Base-by-base conservation (phyloP, 2,329 filamentous ascomycete species). In the Dendryphion nanum region DNA sequence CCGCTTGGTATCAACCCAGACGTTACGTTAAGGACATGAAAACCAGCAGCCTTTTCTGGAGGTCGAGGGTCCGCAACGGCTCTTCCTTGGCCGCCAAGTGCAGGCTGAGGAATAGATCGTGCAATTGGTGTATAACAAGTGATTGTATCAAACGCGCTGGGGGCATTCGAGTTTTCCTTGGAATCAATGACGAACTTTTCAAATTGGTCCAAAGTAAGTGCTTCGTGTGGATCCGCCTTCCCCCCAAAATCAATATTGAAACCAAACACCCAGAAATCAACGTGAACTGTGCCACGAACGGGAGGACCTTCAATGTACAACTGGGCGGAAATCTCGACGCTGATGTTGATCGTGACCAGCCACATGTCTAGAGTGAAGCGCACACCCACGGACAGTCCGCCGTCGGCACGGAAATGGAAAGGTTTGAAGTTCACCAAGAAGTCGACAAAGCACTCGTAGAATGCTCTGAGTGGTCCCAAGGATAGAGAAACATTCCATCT, bases 351-450 rank as follows among this genome's bases (percentile, higher is more conserved):
- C 10, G 17, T 33, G 24, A 46, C 17, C 33, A 51, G 17, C 18
- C 35, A 40, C 2, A 50, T 7, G 19, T 48, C 38, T 14, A 51
- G 13, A 5, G 19, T 35, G 33, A 21, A 50, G 5, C 16, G 6
- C 3, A 48, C 36, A 17, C 58, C 57, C 2, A 66, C 55, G 5
- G 37, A 36, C 7, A 71, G 24, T 5, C 58, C 53, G 10, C 38
- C 53, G 6, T 63, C 47, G 6, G 45, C 56, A 6, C 41, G 41
- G 51, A 66, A 72, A 40, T 58, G 37, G 46, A 71, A 68, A 1
- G 68, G 67, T 23, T 61, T 50, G 46, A 60, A 71, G 32, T 70
- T 66, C 45, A 72, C 66, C 15, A 72, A 51, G 49, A 71, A 69
- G 46, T 72, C 64, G 1, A 56, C 52, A 26, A 48, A 67, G 3